Percentiles rank a stretch among this genome's conserved stretches.
Conservation (phyloP, 768 basidiomycete species). For the Tricholoma matsutake region DNA sequence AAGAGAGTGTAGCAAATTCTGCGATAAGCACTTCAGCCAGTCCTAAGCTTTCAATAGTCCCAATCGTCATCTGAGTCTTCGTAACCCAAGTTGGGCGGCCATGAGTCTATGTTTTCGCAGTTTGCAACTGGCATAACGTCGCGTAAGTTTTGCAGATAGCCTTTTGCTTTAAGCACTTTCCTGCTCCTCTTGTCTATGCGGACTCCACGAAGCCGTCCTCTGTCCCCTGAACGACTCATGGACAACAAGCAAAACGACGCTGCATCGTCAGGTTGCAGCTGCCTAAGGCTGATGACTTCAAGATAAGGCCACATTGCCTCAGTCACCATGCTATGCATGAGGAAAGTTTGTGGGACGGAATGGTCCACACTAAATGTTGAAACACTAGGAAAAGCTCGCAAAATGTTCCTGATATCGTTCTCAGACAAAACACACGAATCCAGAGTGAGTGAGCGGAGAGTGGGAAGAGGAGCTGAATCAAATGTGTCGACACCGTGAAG, state of each 20-base stretch:
- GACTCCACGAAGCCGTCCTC: constrained; percentile 19
- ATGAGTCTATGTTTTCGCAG: constrained; percentile 12
- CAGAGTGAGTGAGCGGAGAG: constrained; percentile 32
- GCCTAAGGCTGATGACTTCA: constrained; percentile 29
- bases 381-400: constrained; percentile 35
- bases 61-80: constrained; percentile 24
- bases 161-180: constrained; percentile 28
- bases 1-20: no score
- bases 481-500: constrained; percentile 35
- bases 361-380: constrained; percentile 33
- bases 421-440: constrained; percentile 32
- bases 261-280: constrained; percentile 30
- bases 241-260: constrained; percentile 30
- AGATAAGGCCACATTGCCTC: constrained; percentile 33
- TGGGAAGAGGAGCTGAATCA: constrained; percentile 28
- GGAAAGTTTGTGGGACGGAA: constrained; percentile 27
- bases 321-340: constrained; percentile 6
- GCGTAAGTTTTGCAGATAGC: constrained; percentile 26
- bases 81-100: constrained; percentile 36
- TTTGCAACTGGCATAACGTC: constrained; percentile 30
- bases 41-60: not conserved
- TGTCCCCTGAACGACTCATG: constrained; percentile 17
- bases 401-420: constrained; percentile 28
- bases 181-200: constrained; percentile 38
- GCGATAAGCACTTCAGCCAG: no score